phyloP scores from a whole-genome alignment of 2,329 filamentous ascomycete species.

The Neofusicoccum ribis region DNA sequence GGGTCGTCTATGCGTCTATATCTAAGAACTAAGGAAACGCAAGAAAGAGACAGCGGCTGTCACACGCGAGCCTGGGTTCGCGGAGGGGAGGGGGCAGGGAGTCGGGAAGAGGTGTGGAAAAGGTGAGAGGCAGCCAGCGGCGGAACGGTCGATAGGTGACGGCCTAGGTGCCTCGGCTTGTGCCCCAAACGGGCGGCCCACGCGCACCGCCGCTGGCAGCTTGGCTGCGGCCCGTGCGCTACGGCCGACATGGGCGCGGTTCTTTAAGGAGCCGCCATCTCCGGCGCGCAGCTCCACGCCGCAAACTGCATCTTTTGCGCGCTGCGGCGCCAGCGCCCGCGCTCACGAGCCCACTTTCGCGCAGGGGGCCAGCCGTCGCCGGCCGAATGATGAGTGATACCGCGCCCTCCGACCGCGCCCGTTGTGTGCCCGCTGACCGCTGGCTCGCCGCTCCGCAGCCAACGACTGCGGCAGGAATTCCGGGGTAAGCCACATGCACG shows the following conservation, averaged over 20 bases:
- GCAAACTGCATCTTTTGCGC: neutral
- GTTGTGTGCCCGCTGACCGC: neutral
- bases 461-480: neutral
- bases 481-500: conserved; percentile 17
- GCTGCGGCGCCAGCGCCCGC: neutral
- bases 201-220: neutral
- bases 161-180: conserved; percentile 5
- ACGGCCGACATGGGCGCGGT: too few species aligned
- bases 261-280: conserved; percentile 9
- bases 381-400: neutral
- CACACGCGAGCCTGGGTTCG: neutral
- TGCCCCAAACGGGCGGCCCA: neutral
- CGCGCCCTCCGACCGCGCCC: neutral
- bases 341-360: conserved; percentile 3
- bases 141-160: neutral
- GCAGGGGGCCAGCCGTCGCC: neutral
- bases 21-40: conserved; percentile 9
- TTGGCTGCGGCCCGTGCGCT: too few species aligned
- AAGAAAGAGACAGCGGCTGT: neutral
- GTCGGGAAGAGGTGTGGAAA: neutral
- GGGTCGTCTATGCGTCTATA: conserved; percentile 7
- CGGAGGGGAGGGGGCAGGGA: neutral
- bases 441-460: neutral
- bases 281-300: neutral
- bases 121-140: neutral